phyloP scores from a whole-genome alignment of 2,329 filamentous ascomycete species.

The Leptoxyphium fumago region DNA sequence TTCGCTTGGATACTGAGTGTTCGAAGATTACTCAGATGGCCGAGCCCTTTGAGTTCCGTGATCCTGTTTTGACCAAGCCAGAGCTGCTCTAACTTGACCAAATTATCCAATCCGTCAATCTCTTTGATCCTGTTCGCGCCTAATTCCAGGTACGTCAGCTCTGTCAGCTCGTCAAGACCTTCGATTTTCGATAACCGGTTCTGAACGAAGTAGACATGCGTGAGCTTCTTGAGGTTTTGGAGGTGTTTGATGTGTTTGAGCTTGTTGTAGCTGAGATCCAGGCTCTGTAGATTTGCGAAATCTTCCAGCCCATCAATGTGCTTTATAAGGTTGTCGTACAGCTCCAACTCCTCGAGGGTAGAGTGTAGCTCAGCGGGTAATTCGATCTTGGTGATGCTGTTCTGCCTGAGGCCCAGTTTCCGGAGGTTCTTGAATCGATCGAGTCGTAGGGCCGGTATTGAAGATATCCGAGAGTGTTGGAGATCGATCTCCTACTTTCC shows the following conservation, averaged over 20 bases:
- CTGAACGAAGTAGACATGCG: constrained; percentile 80
- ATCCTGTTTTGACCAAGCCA: constrained; percentile 98
- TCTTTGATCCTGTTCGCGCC: constrained; percentile 84
- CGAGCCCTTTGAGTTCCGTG: constrained; percentile 61
- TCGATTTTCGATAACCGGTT: constrained; percentile 89
- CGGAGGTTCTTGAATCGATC: constrained; percentile 59
- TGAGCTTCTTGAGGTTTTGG: constrained; percentile 59
- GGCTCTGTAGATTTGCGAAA: constrained; percentile 56
- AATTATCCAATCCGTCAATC: constrained; percentile 67
- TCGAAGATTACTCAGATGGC: constrained; percentile 60
- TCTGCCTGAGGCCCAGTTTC: constrained; percentile 82
- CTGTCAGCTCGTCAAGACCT: constrained; percentile 57
- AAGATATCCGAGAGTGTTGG: constrained; percentile 71
- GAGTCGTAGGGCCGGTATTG: constrained; percentile 63
- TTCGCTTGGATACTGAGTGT: constrained; percentile 94
- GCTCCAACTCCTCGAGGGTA: constrained; percentile 69
- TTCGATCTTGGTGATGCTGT: constrained; percentile 67
- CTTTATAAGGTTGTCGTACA: constrained; percentile 91
- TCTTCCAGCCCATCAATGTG: constrained; percentile 74
- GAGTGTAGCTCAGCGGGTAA: constrained; percentile 51
- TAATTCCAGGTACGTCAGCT: constrained; percentile 72
- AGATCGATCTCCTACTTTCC: constrained; percentile 62
- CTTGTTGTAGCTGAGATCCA: constrained; percentile 97
- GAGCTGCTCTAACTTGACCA: constrained; percentile 68
- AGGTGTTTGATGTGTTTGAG: constrained; percentile 96